Percentiles rank a stretch among this genome's conserved stretches.
These are phyloP conservation scores for Austroboletus niveus DNA, from an alignment of 1,284 basidiomycete genomes.

Conservation along the genomic window DNA sequence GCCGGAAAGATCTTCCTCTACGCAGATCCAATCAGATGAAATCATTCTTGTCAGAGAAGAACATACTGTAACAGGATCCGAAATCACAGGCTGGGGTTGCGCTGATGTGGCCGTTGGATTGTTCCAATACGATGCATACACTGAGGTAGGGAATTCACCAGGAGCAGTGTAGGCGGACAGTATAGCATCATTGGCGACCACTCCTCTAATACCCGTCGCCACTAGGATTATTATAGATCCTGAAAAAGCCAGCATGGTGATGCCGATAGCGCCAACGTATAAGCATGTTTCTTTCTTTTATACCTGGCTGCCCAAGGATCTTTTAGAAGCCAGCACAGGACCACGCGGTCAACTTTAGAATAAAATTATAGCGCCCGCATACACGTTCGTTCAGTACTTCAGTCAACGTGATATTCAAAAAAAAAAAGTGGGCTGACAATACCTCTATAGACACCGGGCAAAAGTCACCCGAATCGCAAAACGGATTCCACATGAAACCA, in stretches of 20 bases:
- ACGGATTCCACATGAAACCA: background rate
- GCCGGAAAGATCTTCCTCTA: slow-evolving; percentile 55
- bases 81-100: slow-evolving; percentile 67
- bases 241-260: slow-evolving; percentile 15
- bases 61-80: slow-evolving; percentile 60
- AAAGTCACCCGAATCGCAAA: too few species aligned
- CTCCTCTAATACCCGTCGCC: slow-evolving; percentile 2
- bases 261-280: background rate
- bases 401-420: background rate
- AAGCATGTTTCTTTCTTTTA: slow-evolving; percentile 6
- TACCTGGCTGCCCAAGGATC: slow-evolving; percentile 1
- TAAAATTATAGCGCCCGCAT: background rate
- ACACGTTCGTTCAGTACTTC: slow-evolving; percentile 18
- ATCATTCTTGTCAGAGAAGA: slow-evolving; percentile 3
- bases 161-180: slow-evolving; percentile 51
- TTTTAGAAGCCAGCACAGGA: slow-evolving; percentile 1
- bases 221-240: slow-evolving; percentile 12
- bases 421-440: background rate
- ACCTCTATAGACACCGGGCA: too few species aligned
- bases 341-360: slow-evolving; percentile 1
- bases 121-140: slow-evolving; percentile 64
- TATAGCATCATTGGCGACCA: slow-evolving; percentile 12
- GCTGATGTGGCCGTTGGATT: slow-evolving; percentile 61
- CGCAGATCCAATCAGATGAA: slow-evolving; percentile 1
- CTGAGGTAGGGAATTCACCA: slow-evolving; percentile 61